phyloP scores from a whole-genome alignment of 768 basidiomycete genomes.

The Pulveroboletus sp. region DNA sequence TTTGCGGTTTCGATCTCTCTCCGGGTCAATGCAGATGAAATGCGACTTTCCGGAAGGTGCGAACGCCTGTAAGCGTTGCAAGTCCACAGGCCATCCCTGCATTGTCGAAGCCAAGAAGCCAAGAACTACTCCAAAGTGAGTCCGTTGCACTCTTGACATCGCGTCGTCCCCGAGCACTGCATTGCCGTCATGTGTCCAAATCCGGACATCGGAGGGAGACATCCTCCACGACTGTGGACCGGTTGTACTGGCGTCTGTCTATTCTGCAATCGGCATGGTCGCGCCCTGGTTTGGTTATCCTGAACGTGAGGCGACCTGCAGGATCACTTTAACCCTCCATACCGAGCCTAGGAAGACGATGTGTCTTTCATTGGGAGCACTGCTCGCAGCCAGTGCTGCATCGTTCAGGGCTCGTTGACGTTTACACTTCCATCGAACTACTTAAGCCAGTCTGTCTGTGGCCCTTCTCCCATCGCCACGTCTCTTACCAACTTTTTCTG shows the following conservation, averaged over 20 bases:
- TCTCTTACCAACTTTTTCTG: background rate
- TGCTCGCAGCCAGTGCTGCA: conserved; percentile 15
- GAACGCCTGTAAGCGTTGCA: conserved; percentile 77
- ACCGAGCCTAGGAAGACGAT: no score
- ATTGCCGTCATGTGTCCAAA: conserved; percentile 21
- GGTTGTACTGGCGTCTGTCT: conserved; percentile 10
- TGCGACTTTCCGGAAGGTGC: conserved; percentile 73
- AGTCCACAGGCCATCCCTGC: conserved; percentile 66
- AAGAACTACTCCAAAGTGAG: conserved; percentile 78
- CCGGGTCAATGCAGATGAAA: conserved; percentile 62
- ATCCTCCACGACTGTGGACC: conserved; percentile 19
- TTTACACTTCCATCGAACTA: conserved; percentile 11
- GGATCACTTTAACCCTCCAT: background rate
- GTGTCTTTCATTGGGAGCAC: conserved; percentile 11
- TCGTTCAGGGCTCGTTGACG: background rate
- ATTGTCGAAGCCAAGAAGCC: conserved; percentile 83
- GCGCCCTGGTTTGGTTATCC: conserved; percentile 12
- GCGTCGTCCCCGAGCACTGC: conserved; percentile 18
- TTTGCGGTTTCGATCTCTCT: conserved; percentile 10
- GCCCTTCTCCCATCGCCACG: background rate
- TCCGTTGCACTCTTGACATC: conserved; percentile 23
- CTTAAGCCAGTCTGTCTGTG: conserved; percentile 13
- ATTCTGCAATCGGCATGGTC: conserved; percentile 11
- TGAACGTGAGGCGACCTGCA: conserved; percentile 5
- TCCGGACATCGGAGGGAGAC: conserved; percentile 24